Evolutionary conservation across 179 eudicot species (phyloP).

Genomic region (Drosera spatulata): DNA sequence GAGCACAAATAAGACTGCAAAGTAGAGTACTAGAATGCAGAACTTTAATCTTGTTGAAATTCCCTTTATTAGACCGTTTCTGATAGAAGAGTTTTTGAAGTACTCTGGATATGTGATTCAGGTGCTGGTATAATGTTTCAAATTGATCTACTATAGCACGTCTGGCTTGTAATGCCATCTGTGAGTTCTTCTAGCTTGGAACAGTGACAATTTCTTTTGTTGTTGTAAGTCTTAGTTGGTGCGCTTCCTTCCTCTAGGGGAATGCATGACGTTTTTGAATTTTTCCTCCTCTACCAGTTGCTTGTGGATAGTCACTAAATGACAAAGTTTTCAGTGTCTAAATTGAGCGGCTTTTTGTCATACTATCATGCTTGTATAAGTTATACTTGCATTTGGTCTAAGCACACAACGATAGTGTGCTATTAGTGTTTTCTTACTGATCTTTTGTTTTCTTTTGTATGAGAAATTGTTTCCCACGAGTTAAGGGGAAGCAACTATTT

Average conservation of each 20-base stretch:
- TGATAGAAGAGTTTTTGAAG: conserved; percentile 9
- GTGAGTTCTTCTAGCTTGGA: conserved; percentile 75
- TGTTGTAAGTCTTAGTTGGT: conserved; percentile 16
- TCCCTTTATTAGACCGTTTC: background rate
- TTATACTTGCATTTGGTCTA: no score
- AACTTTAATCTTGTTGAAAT: background rate
- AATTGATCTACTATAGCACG: conserved; percentile 63
- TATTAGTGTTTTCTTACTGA: no score
- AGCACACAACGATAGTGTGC: no score
- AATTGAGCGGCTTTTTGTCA: no score
- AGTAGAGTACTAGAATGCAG: background rate
- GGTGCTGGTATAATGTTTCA: conserved; percentile 65
- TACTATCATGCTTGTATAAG: no score
- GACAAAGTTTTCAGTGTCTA: no score
- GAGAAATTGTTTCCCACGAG: no score
- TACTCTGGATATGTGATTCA: conserved; percentile 54
- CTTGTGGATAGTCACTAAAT: background rate
- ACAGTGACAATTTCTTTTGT: conserved; percentile 28
- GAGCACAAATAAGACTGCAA: background rate
- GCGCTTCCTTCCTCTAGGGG: conserved; percentile 12
- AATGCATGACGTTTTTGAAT: background rate
- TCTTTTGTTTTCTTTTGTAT: no score
- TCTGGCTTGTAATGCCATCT: conserved; percentile 56
- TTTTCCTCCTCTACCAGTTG: background rate
- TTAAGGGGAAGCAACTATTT: no score